phyloP scores from a whole-genome alignment of 805 yeast species.

The Pichia phayaonensis region DNA sequence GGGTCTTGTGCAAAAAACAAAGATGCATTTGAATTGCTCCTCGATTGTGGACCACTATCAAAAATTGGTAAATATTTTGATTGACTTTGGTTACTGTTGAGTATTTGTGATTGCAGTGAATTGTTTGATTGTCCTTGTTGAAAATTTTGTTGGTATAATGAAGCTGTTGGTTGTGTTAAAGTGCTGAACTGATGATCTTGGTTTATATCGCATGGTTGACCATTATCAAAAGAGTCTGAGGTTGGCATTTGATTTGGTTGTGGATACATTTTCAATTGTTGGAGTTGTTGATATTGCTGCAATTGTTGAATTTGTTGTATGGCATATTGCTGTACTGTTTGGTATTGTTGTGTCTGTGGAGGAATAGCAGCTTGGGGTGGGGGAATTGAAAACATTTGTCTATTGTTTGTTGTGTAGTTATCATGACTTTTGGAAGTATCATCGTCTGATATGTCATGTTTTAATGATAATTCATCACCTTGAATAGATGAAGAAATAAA shows the following conservation, averaged over 20 bases:
- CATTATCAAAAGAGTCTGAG: neutral
- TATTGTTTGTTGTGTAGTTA: neutral
- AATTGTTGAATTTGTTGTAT: neutral
- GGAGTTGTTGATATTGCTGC: neutral
- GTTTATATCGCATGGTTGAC: neutral
- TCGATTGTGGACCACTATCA: neutral
- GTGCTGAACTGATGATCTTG: neutral
- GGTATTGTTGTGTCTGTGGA: neutral
- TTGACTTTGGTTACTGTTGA: neutral
- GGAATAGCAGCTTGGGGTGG: neutral
- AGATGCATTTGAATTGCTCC: conserved; percentile 5
- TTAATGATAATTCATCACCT: neutral
- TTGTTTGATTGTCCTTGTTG: neutral
- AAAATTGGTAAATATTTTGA: neutral
- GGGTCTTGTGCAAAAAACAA: neutral
- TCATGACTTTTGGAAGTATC: neutral
- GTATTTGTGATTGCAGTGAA: neutral
- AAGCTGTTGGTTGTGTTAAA: neutral
- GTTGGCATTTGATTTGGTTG: neutral
- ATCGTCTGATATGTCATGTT: neutral
- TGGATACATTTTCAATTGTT: neutral
- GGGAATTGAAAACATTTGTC: neutral
- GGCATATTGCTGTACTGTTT: neutral
- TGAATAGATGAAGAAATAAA: neutral
- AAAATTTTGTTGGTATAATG: neutral